Evolutionary conservation across 1,139 yeast genomes (phyloP).

Genomic region (Lodderomyces orthopsilosis): DNA sequence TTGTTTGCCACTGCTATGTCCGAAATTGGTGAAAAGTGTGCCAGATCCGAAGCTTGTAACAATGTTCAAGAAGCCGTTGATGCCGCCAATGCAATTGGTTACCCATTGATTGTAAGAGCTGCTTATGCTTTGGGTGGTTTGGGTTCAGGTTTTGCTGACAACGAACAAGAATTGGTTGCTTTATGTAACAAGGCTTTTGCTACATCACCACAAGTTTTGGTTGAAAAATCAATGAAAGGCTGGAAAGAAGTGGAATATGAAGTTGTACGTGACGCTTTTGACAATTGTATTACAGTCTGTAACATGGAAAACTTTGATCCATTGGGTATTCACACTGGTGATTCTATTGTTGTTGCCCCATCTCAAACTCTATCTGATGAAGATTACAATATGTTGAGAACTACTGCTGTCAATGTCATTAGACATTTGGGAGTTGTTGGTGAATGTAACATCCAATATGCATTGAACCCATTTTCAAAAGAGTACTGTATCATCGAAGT

Average conservation of each 20-base stretch:
- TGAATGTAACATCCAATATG: conserved; percentile 98
- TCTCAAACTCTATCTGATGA: conserved; percentile 96
- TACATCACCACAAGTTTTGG: conserved; percentile 91
- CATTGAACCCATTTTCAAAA: conserved; percentile 88
- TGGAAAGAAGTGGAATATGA: conserved; percentile 99
- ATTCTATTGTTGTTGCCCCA: conserved; percentile 98
- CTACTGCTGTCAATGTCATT: conserved; percentile 95
- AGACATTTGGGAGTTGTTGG: conserved; percentile 99
- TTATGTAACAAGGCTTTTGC: conserved; percentile 93
- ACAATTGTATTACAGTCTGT: conserved; percentile 98
- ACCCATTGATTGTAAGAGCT: conserved; percentile 96
- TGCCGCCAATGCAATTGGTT: conserved; percentile 86
- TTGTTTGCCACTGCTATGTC: conserved; percentile 92
- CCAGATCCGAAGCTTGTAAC: conserved; percentile 84
- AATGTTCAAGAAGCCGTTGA: conserved; percentile 74
- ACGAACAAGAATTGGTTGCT: conserved; percentile 76
- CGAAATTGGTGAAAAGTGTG: conserved; percentile 92
- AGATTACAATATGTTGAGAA: conserved; percentile 96
- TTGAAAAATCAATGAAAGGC: conserved; percentile 96
- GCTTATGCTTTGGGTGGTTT: conserved; percentile 97
- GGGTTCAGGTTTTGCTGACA: conserved; percentile 97
- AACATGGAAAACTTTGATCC: conserved; percentile 99
- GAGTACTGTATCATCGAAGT: conserved; percentile 98
- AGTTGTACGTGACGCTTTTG: conserved; percentile 96
- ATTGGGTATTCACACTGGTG: conserved; percentile 98